A percentile compares a stretch with the other conserved stretches of the same genome.
Evolutionary conservation across 345 rosid species (phyloP).

Genomic region (Hypericum androsaemum): DNA sequence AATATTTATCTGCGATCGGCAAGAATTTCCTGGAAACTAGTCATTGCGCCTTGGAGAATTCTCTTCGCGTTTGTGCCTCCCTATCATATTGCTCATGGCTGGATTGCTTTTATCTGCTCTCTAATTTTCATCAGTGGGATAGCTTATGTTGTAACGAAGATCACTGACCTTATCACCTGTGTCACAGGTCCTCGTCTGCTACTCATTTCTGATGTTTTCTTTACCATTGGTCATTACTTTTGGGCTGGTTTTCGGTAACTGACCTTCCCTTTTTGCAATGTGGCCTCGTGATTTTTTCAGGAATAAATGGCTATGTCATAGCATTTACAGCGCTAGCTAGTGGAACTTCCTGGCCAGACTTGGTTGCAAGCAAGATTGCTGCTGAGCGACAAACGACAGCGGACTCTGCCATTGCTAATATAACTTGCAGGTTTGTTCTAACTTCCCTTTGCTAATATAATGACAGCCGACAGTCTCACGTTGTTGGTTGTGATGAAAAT

Average conservation of each 20-base stretch:
- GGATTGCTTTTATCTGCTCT: conserved; percentile 82
- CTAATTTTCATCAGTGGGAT: conserved; percentile 73
- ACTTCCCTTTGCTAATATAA: neutral
- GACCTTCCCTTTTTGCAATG: neutral
- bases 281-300: conserved; percentile 26
- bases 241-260: conserved; percentile 1
- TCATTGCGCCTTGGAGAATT: conserved; percentile 67
- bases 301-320: conserved; percentile 82
- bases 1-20: conserved; percentile 27
- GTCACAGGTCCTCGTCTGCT: conserved; percentile 53
- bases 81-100: conserved; percentile 74
- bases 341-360: conserved; percentile 97
- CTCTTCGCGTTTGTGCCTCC: conserved; percentile 93
- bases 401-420: conserved; percentile 95
- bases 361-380: conserved; percentile 95
- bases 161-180: conserved; percentile 83
- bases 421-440: conserved; percentile 70
- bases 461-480: too few species aligned
- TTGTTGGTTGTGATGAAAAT: too few species aligned
- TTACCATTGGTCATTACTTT: conserved; percentile 4
- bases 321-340: conserved; percentile 88
- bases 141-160: conserved; percentile 61
- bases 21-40: conserved; percentile 46
- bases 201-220: conserved; percentile 4
- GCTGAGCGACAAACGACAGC: conserved; percentile 88